These are phyloP conservation scores for Cercospora citrullina DNA, from an alignment of 2,329 filamentous ascomycete species.

Conservation along the genomic window DNA sequence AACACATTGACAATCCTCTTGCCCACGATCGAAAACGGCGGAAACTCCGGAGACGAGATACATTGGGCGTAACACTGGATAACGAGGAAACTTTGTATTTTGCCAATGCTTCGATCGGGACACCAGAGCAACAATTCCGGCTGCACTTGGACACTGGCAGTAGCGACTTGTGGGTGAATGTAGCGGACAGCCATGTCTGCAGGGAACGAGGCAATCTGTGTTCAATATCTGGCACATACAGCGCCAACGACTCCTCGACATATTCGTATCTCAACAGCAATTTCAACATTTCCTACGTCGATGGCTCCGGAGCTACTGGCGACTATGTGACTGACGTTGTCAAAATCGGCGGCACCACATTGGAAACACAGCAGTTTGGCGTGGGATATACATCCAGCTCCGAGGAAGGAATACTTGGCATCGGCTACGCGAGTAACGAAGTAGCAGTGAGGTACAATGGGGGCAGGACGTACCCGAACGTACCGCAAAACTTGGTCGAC, in stretches of 20 bases:
- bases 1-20: conserved; percentile 48
- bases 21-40: conserved; percentile 50
- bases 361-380: conserved; percentile 68
- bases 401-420: conserved; percentile 73
- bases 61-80: conserved; percentile 51
- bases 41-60: conserved; percentile 40
- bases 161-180: conserved; percentile 68
- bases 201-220: conserved; percentile 52
- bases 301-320: conserved; percentile 73
- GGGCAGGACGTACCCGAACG: conserved; percentile 55
- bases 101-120: conserved; percentile 59
- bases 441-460: conserved; percentile 64
- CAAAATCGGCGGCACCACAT: conserved; percentile 54
- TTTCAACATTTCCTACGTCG: conserved; percentile 87
- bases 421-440: conserved; percentile 80
- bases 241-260: conserved; percentile 70
- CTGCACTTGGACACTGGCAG: conserved; percentile 64
- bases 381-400: conserved; percentile 65
- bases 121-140: conserved; percentile 56
- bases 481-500: conserved; percentile 64
- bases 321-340: conserved; percentile 80
- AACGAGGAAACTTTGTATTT: conserved; percentile 63
- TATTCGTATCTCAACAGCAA: conserved; percentile 70
- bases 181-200: conserved; percentile 62
- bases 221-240: conserved; percentile 64